Percentiles rank a stretch among this genome's conserved stretches.
These are phyloP conservation scores for Daedalea quercina DNA, from an alignment of 768 basidiomycete species.

Conservation along the genomic window DNA sequence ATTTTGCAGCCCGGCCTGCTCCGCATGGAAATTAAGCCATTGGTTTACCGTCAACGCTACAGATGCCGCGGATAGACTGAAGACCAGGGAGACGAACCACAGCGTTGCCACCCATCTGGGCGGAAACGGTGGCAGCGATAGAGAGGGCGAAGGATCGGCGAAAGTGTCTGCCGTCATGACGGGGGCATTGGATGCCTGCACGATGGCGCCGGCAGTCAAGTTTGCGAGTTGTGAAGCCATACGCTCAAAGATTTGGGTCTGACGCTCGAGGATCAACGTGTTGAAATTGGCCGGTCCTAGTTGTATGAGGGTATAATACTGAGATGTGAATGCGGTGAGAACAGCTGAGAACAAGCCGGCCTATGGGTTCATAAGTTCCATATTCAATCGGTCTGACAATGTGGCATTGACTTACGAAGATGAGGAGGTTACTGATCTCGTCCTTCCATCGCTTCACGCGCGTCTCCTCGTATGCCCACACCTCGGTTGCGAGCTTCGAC, in stretches of 20 bases:
- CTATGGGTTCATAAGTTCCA: not conserved
- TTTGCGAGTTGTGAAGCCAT: too few species aligned
- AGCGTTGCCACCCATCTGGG: slow-evolving; percentile 10
- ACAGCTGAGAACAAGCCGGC: not conserved
- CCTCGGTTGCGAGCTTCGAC: not conserved
- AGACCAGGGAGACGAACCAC: slow-evolving; percentile 19
- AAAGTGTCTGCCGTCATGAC: not conserved
- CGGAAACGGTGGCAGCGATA: not conserved
- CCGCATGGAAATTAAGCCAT: slow-evolving; percentile 17
- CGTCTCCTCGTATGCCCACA: not conserved
- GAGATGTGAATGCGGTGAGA: not conserved
- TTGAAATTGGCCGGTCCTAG: not conserved
- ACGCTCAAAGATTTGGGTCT: too few species aligned
- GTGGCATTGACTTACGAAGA: not conserved
- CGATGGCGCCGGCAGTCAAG: not conserved
- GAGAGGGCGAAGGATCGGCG: not conserved
- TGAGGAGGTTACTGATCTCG: not conserved
- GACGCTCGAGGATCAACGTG: not conserved
- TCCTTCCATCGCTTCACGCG: not conserved
- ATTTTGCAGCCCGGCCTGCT: slow-evolving; percentile 10
- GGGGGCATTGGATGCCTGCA: not conserved
- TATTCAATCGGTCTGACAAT: not conserved
- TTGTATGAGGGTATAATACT: not conserved
- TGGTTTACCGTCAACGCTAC: slow-evolving; percentile 21
- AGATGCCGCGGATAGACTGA: slow-evolving; percentile 19